Evolutionary conservation across 2,329 filamentous ascomycete species (phyloP), one percentile per base, ranked within the genome.

Genomic region (Xylariaceae sp.): DNA sequence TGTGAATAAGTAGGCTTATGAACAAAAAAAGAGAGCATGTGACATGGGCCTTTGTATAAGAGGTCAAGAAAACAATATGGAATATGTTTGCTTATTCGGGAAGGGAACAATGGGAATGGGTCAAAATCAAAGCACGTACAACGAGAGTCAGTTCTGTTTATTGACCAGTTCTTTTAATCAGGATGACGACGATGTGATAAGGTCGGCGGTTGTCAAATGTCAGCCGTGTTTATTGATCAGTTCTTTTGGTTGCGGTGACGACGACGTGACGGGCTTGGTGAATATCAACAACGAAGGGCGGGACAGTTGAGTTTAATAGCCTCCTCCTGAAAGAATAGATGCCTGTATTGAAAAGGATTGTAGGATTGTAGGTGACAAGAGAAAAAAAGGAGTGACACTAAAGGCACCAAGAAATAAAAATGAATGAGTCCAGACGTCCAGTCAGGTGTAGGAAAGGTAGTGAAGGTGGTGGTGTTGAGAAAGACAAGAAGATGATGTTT

Each of bases 371-470:
- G 56, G 61, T 54, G 47, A 54, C 20, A 46, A 50, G 43, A 45
- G 41, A 57, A 55, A 59, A 61, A 59, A 47, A 42, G 52, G 50
- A 46, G 40, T 46, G 47, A 49, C 59, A 55, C 62, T 54, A 48
- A 55, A 64, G 54, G 46, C 52, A 61, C 44, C 52, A 63, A 67
- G 62, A 55, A 12, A 63, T 29, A 44, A 48, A 55, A 65, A 64
- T 50, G 57, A 52, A 61, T 53, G 62, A 50, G 55, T 60, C 57
- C 54, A 56, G 57, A 59, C 56, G 50, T 50, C 51, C 50, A 53
- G n/a, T n/a, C n/a, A n/a, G n/a, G 50, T 48, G 43, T 37, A 54
- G 37, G 43, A 19, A 41, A 29, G 44, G 14, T n/a, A n/a, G n/a
- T n/a, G n/a, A n/a, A n/a, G 19, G 32, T 45, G 44, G 43, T 20